Conservation (phyloP, 352 stramenopile species). For the Phytophthora capsici region DNA sequence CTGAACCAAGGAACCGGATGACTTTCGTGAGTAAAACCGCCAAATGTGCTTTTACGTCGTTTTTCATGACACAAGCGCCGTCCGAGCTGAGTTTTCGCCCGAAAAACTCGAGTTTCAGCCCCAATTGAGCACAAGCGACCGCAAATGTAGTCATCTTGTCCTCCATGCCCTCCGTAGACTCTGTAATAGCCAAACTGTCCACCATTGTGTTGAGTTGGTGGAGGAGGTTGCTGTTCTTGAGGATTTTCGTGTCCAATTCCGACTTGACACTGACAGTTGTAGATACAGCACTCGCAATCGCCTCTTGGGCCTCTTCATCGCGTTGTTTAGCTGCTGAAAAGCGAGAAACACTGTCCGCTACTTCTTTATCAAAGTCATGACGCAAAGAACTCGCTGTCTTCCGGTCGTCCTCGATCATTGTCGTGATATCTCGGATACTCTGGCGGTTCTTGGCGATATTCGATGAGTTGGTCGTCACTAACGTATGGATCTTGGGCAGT, state of each 20-base stretch:
- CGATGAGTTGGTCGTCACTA: constrained; percentile 41
- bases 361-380: constrained; percentile 41
- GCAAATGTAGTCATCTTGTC: constrained; percentile 64
- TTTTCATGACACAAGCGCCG: constrained; percentile 25
- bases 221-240: constrained; percentile 64
- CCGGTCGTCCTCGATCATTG: constrained; percentile 44
- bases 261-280: constrained; percentile 38
- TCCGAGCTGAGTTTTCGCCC: constrained; percentile 27
- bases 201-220: constrained; percentile 76
- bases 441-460: constrained; percentile 59
- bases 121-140: constrained; percentile 50
- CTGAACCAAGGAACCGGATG: constrained; percentile 61
- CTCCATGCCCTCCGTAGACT: constrained; percentile 62
- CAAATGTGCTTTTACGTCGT: constrained; percentile 43
- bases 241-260: constrained; percentile 48
- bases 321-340: constrained; percentile 39
- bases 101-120: constrained; percentile 67
- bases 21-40: constrained; percentile 60
- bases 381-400: constrained; percentile 31
- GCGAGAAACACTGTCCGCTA: constrained; percentile 16
- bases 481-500: constrained; percentile 56
- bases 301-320: constrained; percentile 40
- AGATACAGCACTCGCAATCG: constrained; percentile 28
- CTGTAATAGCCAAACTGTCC: constrained; percentile 62
- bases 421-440: constrained; percentile 41